phyloP scores from a whole-genome alignment of 1,284 basidiomycete genomes.

The Anthracocystis walkeri region DNA sequence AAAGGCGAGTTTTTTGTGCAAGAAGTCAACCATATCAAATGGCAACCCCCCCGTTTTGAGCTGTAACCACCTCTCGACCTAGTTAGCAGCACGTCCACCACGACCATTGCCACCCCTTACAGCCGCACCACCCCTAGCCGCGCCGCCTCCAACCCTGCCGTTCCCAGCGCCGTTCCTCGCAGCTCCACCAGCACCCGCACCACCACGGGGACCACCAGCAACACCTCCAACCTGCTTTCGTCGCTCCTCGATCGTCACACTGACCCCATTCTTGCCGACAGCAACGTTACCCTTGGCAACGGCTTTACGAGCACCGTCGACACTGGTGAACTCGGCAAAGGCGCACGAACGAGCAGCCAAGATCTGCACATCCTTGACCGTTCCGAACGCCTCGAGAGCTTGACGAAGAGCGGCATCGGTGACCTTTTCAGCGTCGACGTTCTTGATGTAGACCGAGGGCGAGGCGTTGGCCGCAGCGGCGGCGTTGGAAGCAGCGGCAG shows the following conservation, averaged over 20 bases:
- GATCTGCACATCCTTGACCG: conserved; percentile 88
- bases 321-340: conserved; percentile 86
- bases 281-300: conserved; percentile 89
- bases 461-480: conserved; percentile 15
- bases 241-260: conserved; percentile 85
- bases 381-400: conserved; percentile 80
- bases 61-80: neutral
- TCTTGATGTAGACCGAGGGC: conserved; percentile 66
- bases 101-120: conserved; percentile 16
- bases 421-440: conserved; percentile 82
- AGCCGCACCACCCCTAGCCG: conserved; percentile 19
- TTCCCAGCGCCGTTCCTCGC: conserved; percentile 12
- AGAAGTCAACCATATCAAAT: no score
- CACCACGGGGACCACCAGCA: conserved; percentile 9
- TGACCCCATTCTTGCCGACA: conserved; percentile 75
- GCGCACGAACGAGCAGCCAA: conserved; percentile 90
- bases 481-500: conserved; percentile 13
- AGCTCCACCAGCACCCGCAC: conserved; percentile 10
- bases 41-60: no score
- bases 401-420: conserved; percentile 75
- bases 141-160: conserved; percentile 16
- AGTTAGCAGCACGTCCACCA: conserved; percentile 18
- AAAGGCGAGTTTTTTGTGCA: neutral
- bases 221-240: conserved; percentile 81
- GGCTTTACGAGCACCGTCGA: conserved; percentile 86